Evolutionary conservation across 306 rosid species (phyloP), one percentile per base, ranked within the genome.

Genomic region (Cicer judaicum): DNA sequence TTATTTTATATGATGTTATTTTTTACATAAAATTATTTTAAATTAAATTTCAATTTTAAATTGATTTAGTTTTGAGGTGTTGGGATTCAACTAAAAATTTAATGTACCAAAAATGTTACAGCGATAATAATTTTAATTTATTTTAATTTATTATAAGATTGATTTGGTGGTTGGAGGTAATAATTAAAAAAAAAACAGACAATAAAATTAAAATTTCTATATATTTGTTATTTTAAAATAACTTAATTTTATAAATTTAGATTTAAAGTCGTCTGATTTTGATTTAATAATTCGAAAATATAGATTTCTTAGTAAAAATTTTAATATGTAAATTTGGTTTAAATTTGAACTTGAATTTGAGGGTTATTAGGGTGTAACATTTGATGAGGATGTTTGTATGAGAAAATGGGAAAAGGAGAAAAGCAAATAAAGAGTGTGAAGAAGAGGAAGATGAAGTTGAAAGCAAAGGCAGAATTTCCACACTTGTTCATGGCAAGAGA

Each of bases 401-500:
- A 59, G 62, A 75, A 84, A 75, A 75, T 64, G 78, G 70, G 36
- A 78, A 83, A 74, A 49, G 62, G 16, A 47, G 43, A 81, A 73
- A 81, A 47, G 66, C 15, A 69, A 77, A 59, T 44, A 82, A 79
- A 64, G 64, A 76, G 55, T 62, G 70, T 56, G 80, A 75, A 24
- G 80, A 69, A 64, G 56, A 78, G 63, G 85, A 83, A 79, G 75
- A 61, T 76, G 84, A 81, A 81, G 84, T 71, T 77, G 87, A 87
- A 86, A 83, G 90, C 85, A 81, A 79, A 79, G 87, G 92, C 89
- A 87, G 76, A 85, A 82, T 82, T 91, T 87, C 92, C 79, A 77
- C 86, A 78, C 82, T 72, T 64, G 77, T 85, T 81, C 79, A 80
- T 84, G 82, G 82, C 74, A 77, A 84, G 69, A 36, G 75, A 77